Percentiles rank a stretch among this genome's conserved stretches.
These are phyloP conservation scores for Thielaviopsis musarum DNA, from an alignment of 2,329 filamentous ascomycete genomes.

Conservation along the genomic window DNA sequence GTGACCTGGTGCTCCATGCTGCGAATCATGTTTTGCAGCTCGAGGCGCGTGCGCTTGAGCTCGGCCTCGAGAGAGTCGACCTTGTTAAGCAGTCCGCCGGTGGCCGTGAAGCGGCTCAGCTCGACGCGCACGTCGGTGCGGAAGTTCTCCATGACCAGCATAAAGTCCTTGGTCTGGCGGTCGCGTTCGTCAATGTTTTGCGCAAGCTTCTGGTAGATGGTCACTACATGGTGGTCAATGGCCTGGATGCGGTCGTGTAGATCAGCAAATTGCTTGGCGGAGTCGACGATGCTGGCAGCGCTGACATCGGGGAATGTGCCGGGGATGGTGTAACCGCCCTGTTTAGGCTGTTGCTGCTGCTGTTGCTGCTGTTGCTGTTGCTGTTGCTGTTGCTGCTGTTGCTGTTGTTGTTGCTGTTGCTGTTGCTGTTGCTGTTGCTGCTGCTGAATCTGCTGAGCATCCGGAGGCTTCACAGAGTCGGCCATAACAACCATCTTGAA, in stretches of 20 bases:
- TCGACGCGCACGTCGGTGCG: constrained; percentile 30
- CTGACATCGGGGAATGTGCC: constrained; percentile 30
- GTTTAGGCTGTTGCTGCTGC: constrained; percentile 19
- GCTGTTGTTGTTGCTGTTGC: constrained; percentile 13
- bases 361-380: constrained; percentile 19
- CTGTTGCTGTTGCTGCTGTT: constrained; percentile 18
- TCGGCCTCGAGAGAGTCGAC: constrained; percentile 40
- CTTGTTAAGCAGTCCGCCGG: constrained; percentile 27
- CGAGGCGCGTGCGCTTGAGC: constrained; percentile 37
- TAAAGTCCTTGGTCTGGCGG: constrained; percentile 36
- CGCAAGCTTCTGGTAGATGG: constrained; percentile 41
- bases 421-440: not conserved
- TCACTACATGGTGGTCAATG: constrained; percentile 50
- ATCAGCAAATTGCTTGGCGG: constrained; percentile 57
- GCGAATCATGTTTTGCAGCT: constrained; percentile 32
- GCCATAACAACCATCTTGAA: constrained; percentile 69
- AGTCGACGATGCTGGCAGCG: constrained; percentile 30
- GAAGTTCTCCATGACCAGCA: constrained; percentile 23
- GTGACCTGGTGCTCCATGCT: constrained; percentile 35
- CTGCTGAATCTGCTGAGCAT: constrained; percentile 13
- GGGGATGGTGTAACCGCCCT: constrained; percentile 20
- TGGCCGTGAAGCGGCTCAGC: constrained; percentile 27
- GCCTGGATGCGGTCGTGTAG: constrained; percentile 69
- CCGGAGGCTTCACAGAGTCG: constrained; percentile 24
- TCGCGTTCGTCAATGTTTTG: constrained; percentile 34